Percentiles rank a stretch among this genome's conserved stretches.
Conservation (phyloP, 345 rosid species). For the Aethionema arabicum region DNA sequence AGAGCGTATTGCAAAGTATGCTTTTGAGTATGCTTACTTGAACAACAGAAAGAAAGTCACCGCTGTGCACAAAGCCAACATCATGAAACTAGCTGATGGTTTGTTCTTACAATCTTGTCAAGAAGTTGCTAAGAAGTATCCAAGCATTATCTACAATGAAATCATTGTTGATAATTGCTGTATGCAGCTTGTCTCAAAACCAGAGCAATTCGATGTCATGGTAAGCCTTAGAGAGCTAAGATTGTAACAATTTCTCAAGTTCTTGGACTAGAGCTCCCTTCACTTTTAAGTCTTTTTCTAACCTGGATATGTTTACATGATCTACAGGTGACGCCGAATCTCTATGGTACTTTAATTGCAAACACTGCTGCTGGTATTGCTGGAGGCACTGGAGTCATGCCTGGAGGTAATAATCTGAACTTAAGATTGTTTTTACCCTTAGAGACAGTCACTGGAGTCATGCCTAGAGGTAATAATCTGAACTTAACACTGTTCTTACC, state of each 20-base stretch:
- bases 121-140: conserved; percentile 85
- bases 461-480: conserved; percentile 90
- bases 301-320: background rate
- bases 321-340: conserved; percentile 83
- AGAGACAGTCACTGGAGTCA: conserved; percentile 72
- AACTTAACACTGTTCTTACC: background rate
- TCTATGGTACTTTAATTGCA: conserved; percentile 85
- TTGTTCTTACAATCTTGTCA: conserved; percentile 91
- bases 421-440: background rate
- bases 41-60: conserved; percentile 94
- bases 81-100: conserved; percentile 99
- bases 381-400: conserved; percentile 98
- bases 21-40: conserved; percentile 94
- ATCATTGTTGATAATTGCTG: conserved; percentile 95
- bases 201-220: conserved; percentile 99
- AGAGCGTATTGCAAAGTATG: conserved; percentile 93
- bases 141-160: conserved; percentile 82
- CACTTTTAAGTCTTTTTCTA: background rate
- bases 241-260: background rate
- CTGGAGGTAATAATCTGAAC: conserved; percentile 72
- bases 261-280: background rate
- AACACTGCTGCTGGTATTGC: conserved; percentile 97
- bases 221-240: conserved; percentile 36
- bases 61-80: conserved; percentile 97
- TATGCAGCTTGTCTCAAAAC: conserved; percentile 97